A percentile compares a stretch with the other conserved stretches of the same genome.
Evolutionary conservation across 2,329 filamentous ascomycete genomes (phyloP).

Genomic region (Penicillium sp.): DNA sequence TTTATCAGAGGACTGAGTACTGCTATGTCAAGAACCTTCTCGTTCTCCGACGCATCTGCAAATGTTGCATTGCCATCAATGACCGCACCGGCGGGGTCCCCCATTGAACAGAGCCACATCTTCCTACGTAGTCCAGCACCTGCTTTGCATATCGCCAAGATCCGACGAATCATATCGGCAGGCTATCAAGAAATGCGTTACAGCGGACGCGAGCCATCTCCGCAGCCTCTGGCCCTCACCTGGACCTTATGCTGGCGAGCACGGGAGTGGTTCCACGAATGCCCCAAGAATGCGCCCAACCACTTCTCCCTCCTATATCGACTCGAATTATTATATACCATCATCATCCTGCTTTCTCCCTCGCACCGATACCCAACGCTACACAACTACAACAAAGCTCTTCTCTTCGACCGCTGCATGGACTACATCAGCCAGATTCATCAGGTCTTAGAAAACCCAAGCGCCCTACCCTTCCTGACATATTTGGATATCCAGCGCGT

Average conservation of each 20-base stretch:
- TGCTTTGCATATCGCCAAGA: constrained; percentile 74
- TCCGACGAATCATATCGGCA: constrained; percentile 79
- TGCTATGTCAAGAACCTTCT: constrained; percentile 82
- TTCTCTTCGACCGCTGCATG: constrained; percentile 84
- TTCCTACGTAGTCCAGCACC: constrained; percentile 63
- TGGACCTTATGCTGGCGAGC: constrained; percentile 57
- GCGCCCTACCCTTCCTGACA: constrained; percentile 68
- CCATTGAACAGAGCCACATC: constrained; percentile 41
- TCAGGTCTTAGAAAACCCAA: constrained; percentile 60
- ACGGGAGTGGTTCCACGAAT: constrained; percentile 72
- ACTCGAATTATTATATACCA: constrained; percentile 85
- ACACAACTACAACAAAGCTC: constrained; percentile 70
- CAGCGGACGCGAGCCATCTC: constrained; percentile 66
- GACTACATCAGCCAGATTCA: constrained; percentile 77
- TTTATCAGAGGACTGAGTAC: constrained; percentile 73
- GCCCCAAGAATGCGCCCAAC: constrained; percentile 64
- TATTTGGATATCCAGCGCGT: constrained; percentile 85
- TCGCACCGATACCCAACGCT: constrained; percentile 69
- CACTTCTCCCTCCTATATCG: constrained; percentile 76
- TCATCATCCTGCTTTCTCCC: constrained; percentile 83
- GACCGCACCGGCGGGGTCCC: constrained; percentile 48
- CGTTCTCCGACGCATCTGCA: constrained; percentile 85
- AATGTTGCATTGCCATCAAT: constrained; percentile 71
- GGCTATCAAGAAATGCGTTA: constrained; percentile 91
- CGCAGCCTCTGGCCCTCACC: constrained; percentile 58